phyloP scores from a whole-genome alignment of 2,329 filamentous ascomycete genomes.

The Talaromyces pinophilus region DNA sequence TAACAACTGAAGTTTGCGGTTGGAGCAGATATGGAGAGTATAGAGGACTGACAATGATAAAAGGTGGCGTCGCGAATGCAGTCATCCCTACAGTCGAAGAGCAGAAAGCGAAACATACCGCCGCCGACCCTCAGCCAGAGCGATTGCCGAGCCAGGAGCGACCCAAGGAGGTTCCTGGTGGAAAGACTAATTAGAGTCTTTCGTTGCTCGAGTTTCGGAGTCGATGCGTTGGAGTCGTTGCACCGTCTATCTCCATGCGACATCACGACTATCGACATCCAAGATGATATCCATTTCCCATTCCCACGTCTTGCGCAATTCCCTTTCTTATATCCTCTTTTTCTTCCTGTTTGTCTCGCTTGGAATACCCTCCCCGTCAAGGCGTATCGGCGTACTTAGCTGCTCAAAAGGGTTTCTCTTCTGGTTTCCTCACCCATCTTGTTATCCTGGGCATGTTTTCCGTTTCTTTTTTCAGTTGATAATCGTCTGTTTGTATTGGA shows the following conservation, averaged over 20 bases:
- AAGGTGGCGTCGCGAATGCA: constrained; percentile 42
- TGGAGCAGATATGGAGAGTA: not conserved
- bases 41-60: not conserved
- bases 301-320: not conserved
- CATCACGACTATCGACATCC: not conserved
- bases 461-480: not conserved
- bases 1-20: not conserved
- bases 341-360: constrained; percentile 1
- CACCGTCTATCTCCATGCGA: not conserved
- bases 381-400: constrained; percentile 6
- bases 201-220: not conserved
- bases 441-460: not conserved
- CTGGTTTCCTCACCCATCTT: not conserved
- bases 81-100: constrained; percentile 32
- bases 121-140: constrained; percentile 16
- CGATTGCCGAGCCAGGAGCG: constrained; percentile 33
- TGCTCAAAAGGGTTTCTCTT: not conserved
- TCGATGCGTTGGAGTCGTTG: not conserved
- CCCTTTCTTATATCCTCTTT: constrained; percentile 1
- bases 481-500: not conserved
- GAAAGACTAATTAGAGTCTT: constrained; percentile 13
- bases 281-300: not conserved
- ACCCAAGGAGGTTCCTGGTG: constrained; percentile 29
- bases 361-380: constrained; percentile 19
- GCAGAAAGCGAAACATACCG: constrained; percentile 20